Evolutionary conservation across 768 basidiomycete species (phyloP).

Genomic region (Pulveroboletus ravenelii): DNA sequence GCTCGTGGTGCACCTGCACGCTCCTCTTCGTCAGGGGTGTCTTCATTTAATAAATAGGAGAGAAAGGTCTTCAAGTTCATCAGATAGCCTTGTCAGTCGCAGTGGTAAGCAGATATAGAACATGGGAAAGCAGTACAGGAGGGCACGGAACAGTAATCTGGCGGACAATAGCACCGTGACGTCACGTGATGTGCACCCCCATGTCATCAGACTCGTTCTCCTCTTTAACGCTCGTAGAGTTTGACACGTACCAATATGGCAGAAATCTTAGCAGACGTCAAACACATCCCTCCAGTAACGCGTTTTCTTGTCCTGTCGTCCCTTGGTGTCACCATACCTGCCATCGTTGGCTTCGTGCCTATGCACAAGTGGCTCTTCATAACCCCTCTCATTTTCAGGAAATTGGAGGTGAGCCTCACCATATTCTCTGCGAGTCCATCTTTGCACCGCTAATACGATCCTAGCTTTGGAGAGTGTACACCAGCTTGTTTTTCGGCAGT

Average conservation of each 20-base stretch:
- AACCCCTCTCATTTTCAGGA: slow-evolving; percentile 37
- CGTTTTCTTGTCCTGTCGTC: slow-evolving; percentile 62
- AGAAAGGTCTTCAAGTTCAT: slow-evolving; percentile 16
- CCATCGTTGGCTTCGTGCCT: slow-evolving; percentile 50
- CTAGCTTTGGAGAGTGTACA: slow-evolving; percentile 70
- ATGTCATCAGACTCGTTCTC: too few species aligned
- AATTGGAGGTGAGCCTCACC: slow-evolving; percentile 46
- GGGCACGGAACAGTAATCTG: too few species aligned
- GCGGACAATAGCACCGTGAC: too few species aligned
- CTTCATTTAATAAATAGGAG: slow-evolving; percentile 1
- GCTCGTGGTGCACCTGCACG: background rate
- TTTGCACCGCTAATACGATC: background rate
- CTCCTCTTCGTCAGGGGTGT: slow-evolving; percentile 19
- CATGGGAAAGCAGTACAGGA: background rate
- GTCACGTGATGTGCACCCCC: slow-evolving; percentile 9
- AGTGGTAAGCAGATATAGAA: slow-evolving; percentile 4
- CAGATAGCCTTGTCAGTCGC: background rate
- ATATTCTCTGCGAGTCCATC: background rate
- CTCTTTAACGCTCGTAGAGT: too few species aligned
- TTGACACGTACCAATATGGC: slow-evolving; percentile 35
- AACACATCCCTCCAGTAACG: slow-evolving; percentile 82
- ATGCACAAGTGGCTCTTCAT: slow-evolving; percentile 54
- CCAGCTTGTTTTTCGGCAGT: slow-evolving; percentile 74
- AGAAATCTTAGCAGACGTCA: slow-evolving; percentile 53
- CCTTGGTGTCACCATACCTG: slow-evolving; percentile 54